A percentile compares a stretch with the other conserved stretches of the same genome.
phyloP scores from a whole-genome alignment of 257 asterid genomes.

The Salvia miltiorrhiza region DNA sequence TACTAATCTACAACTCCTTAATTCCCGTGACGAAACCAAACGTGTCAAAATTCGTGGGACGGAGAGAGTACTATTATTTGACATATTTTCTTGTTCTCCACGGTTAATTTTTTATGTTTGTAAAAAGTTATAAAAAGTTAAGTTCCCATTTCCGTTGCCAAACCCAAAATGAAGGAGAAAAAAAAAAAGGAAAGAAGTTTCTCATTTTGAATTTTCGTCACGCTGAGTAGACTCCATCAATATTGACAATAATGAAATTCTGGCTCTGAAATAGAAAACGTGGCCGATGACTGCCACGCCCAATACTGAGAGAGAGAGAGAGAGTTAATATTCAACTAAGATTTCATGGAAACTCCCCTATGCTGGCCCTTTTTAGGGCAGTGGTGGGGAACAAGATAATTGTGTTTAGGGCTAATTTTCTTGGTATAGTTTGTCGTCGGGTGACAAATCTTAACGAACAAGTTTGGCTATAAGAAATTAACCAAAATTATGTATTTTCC shows the following conservation, averaged over 20 bases:
- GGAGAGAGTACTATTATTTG: too few species aligned
- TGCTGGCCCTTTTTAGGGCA: not conserved
- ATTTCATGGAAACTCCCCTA: slow-evolving; percentile 3
- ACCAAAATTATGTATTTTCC: too few species aligned
- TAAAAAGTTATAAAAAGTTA: too few species aligned
- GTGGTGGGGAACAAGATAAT: not conserved
- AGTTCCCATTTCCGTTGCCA: not conserved
- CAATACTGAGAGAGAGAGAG: too few species aligned
- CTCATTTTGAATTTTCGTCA: slow-evolving; percentile 18
- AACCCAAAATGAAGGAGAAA: not conserved
- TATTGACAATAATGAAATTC: not conserved
- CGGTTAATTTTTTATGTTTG: not conserved
- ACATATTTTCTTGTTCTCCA: not conserved
- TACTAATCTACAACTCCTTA: too few species aligned
- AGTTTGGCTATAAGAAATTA: not conserved
- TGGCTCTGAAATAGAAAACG: not conserved
- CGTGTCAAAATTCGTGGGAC: too few species aligned
- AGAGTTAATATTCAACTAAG: not conserved
- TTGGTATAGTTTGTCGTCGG: slow-evolving; percentile 9
- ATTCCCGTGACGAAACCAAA: too few species aligned
- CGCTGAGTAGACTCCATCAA: slow-evolving; percentile 21
- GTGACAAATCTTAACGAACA: not conserved
- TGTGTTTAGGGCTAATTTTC: slow-evolving; percentile 6
- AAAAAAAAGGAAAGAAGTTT: not conserved
- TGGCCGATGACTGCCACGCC: slow-evolving; percentile 14